These are phyloP conservation scores for Monosporozyma solicola DNA, from an alignment of 805 yeast genomes.

Conservation along the genomic window DNA sequence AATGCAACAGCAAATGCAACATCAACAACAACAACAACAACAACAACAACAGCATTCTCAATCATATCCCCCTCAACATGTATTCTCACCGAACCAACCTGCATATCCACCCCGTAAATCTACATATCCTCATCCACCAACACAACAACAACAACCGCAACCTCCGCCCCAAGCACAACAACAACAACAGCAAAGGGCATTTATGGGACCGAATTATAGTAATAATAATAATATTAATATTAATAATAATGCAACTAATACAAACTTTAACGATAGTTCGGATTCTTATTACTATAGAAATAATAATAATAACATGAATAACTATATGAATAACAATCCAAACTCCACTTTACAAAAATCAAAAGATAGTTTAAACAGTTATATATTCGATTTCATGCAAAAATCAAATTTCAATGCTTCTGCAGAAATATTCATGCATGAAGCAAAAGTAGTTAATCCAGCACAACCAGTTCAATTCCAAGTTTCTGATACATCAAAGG, in stretches of 20 bases:
- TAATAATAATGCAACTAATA: background rate
- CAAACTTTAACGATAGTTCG: background rate
- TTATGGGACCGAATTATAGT: background rate
- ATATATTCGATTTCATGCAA: slow-evolving; percentile 73
- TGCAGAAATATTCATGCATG: slow-evolving; percentile 64
- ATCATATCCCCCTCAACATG: background rate
- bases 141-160: background rate
- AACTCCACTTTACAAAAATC: background rate
- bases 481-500: slow-evolving; percentile 65
- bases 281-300: background rate
- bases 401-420: slow-evolving; percentile 65
- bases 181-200: background rate
- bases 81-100: background rate
- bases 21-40: background rate
- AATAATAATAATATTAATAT: background rate
- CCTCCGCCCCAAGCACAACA: background rate
- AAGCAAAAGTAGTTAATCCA: slow-evolving; percentile 52
- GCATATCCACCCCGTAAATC: background rate
- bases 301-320: background rate
- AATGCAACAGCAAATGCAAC: background rate
- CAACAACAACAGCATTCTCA: background rate
- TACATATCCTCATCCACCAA: background rate
- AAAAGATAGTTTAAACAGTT: slow-evolving; percentile 42
- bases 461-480: background rate
- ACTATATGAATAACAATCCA: background rate